Evolutionary conservation across 2,329 filamentous ascomycete species (phyloP), one percentile per base, ranked within the genome.

Genomic region (Albophoma yamanashiensis): DNA sequence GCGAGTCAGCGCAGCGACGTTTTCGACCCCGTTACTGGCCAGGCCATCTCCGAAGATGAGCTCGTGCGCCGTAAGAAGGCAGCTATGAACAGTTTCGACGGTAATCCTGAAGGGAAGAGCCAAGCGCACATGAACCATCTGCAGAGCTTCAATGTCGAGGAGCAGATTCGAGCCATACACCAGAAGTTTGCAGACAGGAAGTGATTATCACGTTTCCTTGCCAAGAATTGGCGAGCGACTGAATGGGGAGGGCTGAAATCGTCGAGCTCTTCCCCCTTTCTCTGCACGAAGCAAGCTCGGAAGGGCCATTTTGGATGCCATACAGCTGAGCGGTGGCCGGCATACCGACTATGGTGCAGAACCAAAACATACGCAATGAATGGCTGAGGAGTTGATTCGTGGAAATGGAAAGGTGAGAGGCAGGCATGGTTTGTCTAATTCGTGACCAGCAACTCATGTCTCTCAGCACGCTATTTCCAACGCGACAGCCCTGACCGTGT

Each of bases 1-100:
- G 92, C 92, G 31, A 92, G 90, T 65, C 90, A 96, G 73, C 85
- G 93, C 55, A 88, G 83, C 65, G 93, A 97, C 68, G 83, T 97
- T 22, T 96, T 96, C 66, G 92, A 97, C 66, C 79, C 82, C 1
- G 80, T 84, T 20, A 87, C 87, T 0, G 89, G 89, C 1, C 80
- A 87, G 64, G 79, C 84, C 1, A 74, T 91, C 40, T 82, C 86
- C 4, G 86, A 91, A 64, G 92, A 95, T 71, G 89, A 90, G 69
- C 76, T 85, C 59, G 85, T 84, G 14, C 81, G 90, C 62, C 81
- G 90, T 68, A 96, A 96, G 79, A 87, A 87, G 68, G 84, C 88
- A 20, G 89, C 89, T 39, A 68, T 75, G 12, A 77, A 78, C 60
- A 84, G 83, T 59, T 88, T 88, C 68, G 88, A 90, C 69, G 87